Conservation (phyloP, 2,329 filamentous ascomycete genomes). For the Madurella mycetomatis region DNA sequence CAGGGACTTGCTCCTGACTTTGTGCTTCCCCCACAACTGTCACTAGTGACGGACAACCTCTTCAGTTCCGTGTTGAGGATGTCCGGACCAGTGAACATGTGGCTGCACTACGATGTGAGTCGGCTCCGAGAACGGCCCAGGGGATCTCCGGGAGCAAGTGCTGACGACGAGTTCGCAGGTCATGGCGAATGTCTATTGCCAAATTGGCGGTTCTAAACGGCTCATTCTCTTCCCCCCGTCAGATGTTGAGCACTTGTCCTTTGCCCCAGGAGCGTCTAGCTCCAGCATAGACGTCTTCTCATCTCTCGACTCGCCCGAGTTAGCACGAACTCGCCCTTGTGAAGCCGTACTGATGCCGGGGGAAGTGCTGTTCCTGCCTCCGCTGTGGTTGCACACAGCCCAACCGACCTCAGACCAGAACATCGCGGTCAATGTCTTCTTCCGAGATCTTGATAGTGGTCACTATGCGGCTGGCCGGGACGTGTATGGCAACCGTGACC, state of each 20-base stretch:
- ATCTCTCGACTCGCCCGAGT: constrained; percentile 28
- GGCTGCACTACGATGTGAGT: constrained; percentile 80
- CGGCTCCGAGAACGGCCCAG: not conserved
- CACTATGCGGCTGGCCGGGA: constrained; percentile 70
- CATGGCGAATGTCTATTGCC: constrained; percentile 82
- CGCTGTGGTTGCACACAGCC: constrained; percentile 79
- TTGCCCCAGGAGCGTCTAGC: constrained; percentile 73
- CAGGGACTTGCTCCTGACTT: constrained; percentile 67
- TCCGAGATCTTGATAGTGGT: constrained; percentile 61
- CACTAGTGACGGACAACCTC: constrained; percentile 53
- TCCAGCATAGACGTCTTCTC: constrained; percentile 71
- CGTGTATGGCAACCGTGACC: constrained; percentile 82
- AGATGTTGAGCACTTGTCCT: constrained; percentile 65
- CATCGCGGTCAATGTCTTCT: constrained; percentile 87
- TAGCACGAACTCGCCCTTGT: constrained; percentile 53
- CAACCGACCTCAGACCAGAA: constrained; percentile 56
- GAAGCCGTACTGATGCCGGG: constrained; percentile 64
- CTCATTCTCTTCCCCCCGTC: constrained; percentile 73
- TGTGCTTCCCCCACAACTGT: constrained; percentile 57
- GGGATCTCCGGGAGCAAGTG: not conserved
- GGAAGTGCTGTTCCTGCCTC: constrained; percentile 75
- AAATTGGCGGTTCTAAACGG: constrained; percentile 68
- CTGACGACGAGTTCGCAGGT: constrained; percentile 46
- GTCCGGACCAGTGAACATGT: constrained; percentile 77
- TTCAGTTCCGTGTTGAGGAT: constrained; percentile 79